Evolutionary conservation across 106 monocot species (phyloP).

Genomic region (Amphibolis antarctica): DNA sequence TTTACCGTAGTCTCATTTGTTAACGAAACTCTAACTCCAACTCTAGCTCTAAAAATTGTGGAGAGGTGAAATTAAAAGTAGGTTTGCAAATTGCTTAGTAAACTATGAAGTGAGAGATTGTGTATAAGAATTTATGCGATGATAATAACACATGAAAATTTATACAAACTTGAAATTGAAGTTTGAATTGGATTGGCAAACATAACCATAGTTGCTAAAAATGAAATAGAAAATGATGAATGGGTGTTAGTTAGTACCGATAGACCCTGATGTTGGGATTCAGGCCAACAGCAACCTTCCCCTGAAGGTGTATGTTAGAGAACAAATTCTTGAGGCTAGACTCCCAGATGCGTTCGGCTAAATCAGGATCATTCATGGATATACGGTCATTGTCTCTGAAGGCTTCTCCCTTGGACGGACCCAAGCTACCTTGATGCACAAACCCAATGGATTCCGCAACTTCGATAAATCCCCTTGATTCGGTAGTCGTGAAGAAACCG

Average conservation of each 20-base stretch:
- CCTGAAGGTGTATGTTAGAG: constrained; percentile 43
- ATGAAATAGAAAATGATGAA: not conserved
- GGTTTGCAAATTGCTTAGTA: no score
- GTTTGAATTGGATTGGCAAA: not conserved
- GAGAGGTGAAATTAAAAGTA: no score
- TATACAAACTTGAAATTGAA: no score
- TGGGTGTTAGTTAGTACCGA: constrained; percentile 67
- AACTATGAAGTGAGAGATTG: no score
- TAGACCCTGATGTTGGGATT: constrained; percentile 95
- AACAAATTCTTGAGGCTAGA: constrained; percentile 66
- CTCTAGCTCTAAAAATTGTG: no score
- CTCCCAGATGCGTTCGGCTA: constrained; percentile 71
- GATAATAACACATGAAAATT: no score
- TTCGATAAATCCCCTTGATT: constrained; percentile 68
- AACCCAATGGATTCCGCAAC: constrained; percentile 67
- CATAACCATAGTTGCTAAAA: not conserved
- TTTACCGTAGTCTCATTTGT: no score
- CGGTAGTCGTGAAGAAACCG: constrained; percentile 51
- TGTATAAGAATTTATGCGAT: no score
- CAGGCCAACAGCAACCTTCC: constrained; percentile 51
- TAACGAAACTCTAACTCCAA: no score
- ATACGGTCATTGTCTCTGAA: constrained; percentile 92
- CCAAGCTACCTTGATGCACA: constrained; percentile 80
- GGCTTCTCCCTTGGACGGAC: constrained; percentile 81
- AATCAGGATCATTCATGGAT: constrained; percentile 44